phyloP scores from a whole-genome alignment of 176 grass and related monocot genomes.

The Ensete glaucum region DNA sequence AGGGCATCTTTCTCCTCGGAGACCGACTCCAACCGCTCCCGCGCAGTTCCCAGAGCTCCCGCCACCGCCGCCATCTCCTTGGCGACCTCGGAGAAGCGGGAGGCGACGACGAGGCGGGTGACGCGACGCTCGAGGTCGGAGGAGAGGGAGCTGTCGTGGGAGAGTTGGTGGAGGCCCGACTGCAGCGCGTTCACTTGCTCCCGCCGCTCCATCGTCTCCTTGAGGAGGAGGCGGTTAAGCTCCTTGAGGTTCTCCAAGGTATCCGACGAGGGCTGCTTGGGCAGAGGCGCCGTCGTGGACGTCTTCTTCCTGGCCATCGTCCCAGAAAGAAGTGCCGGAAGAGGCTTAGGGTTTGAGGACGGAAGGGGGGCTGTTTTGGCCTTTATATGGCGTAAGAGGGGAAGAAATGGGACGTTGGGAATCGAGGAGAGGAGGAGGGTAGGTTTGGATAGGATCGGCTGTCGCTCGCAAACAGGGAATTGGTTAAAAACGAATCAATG shows the following conservation, averaged over 20 bases:
- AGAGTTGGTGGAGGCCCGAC: conserved; percentile 35
- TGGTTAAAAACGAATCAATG: too few relatives aligned
- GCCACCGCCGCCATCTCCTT: conserved; percentile 22
- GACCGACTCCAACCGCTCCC: neutral
- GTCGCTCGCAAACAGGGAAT: neutral
- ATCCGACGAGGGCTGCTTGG: neutral
- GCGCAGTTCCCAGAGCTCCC: conserved; percentile 19
- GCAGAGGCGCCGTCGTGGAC: neutral
- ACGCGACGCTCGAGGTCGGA: conserved; percentile 31
- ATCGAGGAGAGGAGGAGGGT: neutral
- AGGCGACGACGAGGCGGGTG: conserved; percentile 26
- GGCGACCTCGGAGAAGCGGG: conserved; percentile 31
- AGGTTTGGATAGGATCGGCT: neutral
- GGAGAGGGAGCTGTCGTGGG: conserved; percentile 28
- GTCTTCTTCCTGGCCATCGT: conserved; percentile 64
- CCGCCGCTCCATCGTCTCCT: conserved; percentile 49
- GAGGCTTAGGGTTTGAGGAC: neutral
- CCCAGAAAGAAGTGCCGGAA: conserved; percentile 7
- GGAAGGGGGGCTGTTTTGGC: neutral
- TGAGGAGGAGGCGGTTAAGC: conserved; percentile 52
- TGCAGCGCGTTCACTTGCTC: conserved; percentile 36
- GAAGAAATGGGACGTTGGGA: neutral
- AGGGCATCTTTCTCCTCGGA: conserved; percentile 11
- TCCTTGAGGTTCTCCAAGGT: conserved; percentile 42
- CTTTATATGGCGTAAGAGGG: neutral